Percentiles rank a stretch among this genome's conserved stretches.
Evolutionary conservation across 139 green algal species (phyloP).

Genomic region (Microglena sp.): DNA sequence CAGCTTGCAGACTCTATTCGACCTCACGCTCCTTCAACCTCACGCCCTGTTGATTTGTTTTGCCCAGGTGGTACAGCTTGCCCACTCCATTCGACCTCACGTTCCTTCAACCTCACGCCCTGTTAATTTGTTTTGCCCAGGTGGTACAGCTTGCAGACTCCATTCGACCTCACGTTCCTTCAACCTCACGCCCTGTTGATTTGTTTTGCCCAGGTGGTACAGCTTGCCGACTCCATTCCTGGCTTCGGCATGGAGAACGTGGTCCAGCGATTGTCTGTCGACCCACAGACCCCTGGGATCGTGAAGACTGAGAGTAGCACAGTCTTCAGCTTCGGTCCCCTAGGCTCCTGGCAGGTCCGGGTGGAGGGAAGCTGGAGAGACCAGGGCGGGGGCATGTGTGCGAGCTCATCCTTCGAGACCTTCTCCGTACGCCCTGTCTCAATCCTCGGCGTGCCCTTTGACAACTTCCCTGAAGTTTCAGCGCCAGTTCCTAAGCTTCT

Average conservation of each 20-base stretch:
- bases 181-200: no score
- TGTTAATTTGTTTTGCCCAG: neutral
- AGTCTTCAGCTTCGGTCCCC: slow-evolving; percentile 16
- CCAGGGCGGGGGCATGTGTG: slow-evolving; percentile 22
- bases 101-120: no score
- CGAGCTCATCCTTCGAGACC: slow-evolving; percentile 20
- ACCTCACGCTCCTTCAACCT: no score
- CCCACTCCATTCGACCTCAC: no score
- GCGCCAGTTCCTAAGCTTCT: slow-evolving; percentile 15
- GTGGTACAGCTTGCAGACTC: slow-evolving; percentile 23
- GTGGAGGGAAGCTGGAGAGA: slow-evolving; percentile 20
- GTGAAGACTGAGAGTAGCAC: slow-evolving; percentile 19
- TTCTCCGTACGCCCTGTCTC: slow-evolving; percentile 21
- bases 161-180: no score
- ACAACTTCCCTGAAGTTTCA: slow-evolving; percentile 14
- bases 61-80: no score
- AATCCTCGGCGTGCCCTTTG: slow-evolving; percentile 18
- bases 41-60: no score
- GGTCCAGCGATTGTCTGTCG: slow-evolving; percentile 8
- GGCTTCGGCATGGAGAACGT: slow-evolving; percentile 23
- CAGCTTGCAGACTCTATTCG: no score
- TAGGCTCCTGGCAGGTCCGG: slow-evolving; percentile 19
- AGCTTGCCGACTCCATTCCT: no score
- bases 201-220: no score
- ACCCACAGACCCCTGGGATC: neutral